phyloP scores from a whole-genome alignment of 192 early-diverging fungal species.

The Gaertneriomyces sp. region DNA sequence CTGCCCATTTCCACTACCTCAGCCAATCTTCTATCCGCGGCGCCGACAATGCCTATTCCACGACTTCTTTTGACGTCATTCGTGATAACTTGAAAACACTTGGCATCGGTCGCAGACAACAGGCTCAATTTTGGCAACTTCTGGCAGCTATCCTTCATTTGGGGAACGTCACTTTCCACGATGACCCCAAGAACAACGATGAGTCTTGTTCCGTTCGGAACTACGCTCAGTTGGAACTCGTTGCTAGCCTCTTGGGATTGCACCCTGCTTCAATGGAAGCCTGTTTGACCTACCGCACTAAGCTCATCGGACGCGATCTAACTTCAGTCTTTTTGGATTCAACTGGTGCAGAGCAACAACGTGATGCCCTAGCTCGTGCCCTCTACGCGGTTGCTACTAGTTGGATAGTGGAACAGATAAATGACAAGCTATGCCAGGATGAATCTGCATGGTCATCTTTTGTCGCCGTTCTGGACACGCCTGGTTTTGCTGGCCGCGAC shows the following conservation, averaged over 20 bases:
- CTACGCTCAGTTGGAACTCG: slow-evolving; percentile 65
- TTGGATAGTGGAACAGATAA: slow-evolving; percentile 88
- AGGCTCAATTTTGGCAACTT: slow-evolving; percentile 73
- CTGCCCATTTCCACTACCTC: slow-evolving; percentile 55
- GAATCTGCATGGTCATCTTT: slow-evolving; percentile 71
- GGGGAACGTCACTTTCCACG: slow-evolving; percentile 85
- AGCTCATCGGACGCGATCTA: slow-evolving; percentile 72
- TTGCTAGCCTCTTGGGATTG: slow-evolving; percentile 78
- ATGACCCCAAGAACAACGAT: slow-evolving; percentile 45
- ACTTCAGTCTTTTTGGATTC: slow-evolving; percentile 81
- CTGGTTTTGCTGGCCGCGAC: slow-evolving; percentile 40
- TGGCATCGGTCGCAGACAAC: slow-evolving; percentile 56
- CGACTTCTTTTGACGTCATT: slow-evolving; percentile 24
- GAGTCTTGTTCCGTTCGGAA: slow-evolving; percentile 76
- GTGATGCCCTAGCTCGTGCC: slow-evolving; percentile 74
- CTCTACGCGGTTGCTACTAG: slow-evolving; percentile 74
- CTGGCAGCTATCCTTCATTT: slow-evolving; percentile 86
- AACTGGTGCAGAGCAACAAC: slow-evolving; percentile 68
- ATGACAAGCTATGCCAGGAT: slow-evolving; percentile 72
- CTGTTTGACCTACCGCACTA: slow-evolving; percentile 71
- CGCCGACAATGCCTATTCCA: slow-evolving; percentile 1
- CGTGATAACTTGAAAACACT: slow-evolving; percentile 43
- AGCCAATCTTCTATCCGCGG: slow-evolving; percentile 22
- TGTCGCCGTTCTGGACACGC: slow-evolving; percentile 76
- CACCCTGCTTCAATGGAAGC: slow-evolving; percentile 60